These are phyloP conservation scores for Sphaerulina populicola DNA, from an alignment of 2,329 filamentous ascomycete genomes.

Conservation along the genomic window DNA sequence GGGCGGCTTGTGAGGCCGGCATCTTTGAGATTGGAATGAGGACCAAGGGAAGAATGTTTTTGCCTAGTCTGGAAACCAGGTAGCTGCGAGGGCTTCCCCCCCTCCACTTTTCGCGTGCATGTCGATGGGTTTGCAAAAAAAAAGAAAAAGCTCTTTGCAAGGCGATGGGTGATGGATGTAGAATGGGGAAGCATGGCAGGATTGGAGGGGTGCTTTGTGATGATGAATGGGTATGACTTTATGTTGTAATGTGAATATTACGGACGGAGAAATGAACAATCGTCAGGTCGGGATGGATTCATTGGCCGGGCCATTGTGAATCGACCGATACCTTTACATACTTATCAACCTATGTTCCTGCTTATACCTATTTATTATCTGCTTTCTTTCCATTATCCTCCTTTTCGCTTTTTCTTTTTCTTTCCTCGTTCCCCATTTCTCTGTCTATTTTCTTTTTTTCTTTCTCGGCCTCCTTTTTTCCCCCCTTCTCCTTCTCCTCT, in stretches of 20 bases:
- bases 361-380: no score
- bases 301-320: no score
- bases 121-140: background rate
- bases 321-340: no score
- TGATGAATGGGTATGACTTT: background rate
- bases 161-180: background rate
- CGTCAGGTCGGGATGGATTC: no score
- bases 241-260: background rate
- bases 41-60: conserved; percentile 50
- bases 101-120: background rate
- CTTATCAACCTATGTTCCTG: no score
- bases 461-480: no score
- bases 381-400: no score
- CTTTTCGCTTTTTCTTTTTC: no score
- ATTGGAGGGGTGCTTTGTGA: background rate
- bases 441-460: no score
- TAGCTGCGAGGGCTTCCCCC: conserved; percentile 3
- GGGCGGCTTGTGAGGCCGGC: conserved; percentile 54
- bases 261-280: background rate
- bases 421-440: no score
- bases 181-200: background rate
- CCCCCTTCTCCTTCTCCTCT: no score
- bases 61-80: conserved; percentile 32
- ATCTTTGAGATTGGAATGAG: conserved; percentile 68
- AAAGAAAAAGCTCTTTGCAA: background rate